Conservation (phyloP, 805 yeast genomes). For the Nakazawaea wickerhamii region DNA sequence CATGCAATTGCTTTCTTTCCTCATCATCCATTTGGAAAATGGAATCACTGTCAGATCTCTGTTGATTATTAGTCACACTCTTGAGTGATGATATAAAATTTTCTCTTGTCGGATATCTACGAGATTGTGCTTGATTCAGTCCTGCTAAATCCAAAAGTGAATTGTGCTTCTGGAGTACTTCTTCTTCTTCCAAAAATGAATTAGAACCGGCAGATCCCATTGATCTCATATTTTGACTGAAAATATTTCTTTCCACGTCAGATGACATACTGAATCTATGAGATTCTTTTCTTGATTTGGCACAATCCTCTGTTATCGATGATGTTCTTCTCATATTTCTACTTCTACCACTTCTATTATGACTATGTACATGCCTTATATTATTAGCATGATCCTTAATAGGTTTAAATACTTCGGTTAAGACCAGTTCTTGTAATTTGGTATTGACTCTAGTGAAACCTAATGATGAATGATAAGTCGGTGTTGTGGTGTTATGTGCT, state of each 20-base stretch:
- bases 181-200: not conserved
- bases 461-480: conserved; percentile 16
- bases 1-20: conserved; percentile 14
- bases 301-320: not conserved
- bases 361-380: conserved; percentile 1
- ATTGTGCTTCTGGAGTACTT: conserved; percentile 11
- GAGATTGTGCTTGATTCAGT: conserved; percentile 9
- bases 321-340: conserved; percentile 6
- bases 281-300: not conserved
- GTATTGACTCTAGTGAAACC: conserved; percentile 69
- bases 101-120: conserved; percentile 11
- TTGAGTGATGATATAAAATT: conserved; percentile 17
- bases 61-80: conserved; percentile 10
- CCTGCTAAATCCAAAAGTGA: conserved; percentile 21
- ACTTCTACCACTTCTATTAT: not conserved
- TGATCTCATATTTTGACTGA: not conserved
- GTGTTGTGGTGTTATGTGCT: conserved; percentile 10
- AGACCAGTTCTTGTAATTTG: conserved; percentile 63
- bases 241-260: conserved; percentile 11
- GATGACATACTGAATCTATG: conserved; percentile 14
- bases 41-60: conserved; percentile 25
- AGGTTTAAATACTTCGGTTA: conserved; percentile 69
- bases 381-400: conserved; percentile 26
- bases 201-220: not conserved
- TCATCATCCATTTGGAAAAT: conserved; percentile 44